Percentiles rank a stretch among this genome's conserved stretches.
Conservation (phyloP, 352 stramenopile genomes). For the Globisporangium yorkense region DNA sequence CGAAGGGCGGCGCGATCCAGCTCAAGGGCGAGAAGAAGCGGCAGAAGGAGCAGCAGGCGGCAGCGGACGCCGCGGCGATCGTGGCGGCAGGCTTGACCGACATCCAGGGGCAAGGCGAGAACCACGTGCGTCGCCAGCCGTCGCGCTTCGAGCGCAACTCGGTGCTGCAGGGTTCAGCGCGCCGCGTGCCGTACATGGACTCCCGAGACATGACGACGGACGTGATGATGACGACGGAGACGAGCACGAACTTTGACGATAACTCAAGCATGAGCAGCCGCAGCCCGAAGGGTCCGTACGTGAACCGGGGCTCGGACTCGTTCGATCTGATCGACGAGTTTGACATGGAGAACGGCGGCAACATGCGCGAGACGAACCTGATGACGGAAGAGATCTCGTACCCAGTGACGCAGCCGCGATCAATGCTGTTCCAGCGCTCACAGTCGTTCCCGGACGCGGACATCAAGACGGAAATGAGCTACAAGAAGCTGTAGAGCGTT, state of each 20-base stretch:
- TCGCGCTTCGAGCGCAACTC: slow-evolving; percentile 42
- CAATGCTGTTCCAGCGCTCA: slow-evolving; percentile 66
- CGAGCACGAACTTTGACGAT: slow-evolving; percentile 23
- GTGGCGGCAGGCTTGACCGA: slow-evolving; percentile 19
- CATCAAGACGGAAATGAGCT: slow-evolving; percentile 55
- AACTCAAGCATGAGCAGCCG: slow-evolving; percentile 8
- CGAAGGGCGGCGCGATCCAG: slow-evolving; percentile 76
- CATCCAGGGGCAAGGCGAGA: slow-evolving; percentile 12
- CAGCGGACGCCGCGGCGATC: slow-evolving; percentile 16
- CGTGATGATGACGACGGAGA: slow-evolving; percentile 1
- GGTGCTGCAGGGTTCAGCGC: not conserved
- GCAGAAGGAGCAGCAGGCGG: slow-evolving; percentile 32
- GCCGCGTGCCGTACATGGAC: slow-evolving; percentile 9
- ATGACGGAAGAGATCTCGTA: slow-evolving; percentile 44
- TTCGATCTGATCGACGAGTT: slow-evolving; percentile 55
- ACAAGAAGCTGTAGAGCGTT: slow-evolving; percentile 27
- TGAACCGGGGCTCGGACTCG: slow-evolving; percentile 29
- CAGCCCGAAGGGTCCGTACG: slow-evolving; percentile 15
- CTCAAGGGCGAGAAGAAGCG: slow-evolving; percentile 82
- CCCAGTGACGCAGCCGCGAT: slow-evolving; percentile 46
- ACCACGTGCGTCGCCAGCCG: slow-evolving; percentile 37
- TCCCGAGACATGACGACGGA: slow-evolving; percentile 3
- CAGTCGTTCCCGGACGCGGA: slow-evolving; percentile 67
- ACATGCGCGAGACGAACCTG: slow-evolving; percentile 23
- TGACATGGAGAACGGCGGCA: slow-evolving; percentile 25